These are phyloP conservation scores for Leishmania braziliensis DNA, from an alignment of 208 protist genomes.

Conservation along the genomic window DNA sequence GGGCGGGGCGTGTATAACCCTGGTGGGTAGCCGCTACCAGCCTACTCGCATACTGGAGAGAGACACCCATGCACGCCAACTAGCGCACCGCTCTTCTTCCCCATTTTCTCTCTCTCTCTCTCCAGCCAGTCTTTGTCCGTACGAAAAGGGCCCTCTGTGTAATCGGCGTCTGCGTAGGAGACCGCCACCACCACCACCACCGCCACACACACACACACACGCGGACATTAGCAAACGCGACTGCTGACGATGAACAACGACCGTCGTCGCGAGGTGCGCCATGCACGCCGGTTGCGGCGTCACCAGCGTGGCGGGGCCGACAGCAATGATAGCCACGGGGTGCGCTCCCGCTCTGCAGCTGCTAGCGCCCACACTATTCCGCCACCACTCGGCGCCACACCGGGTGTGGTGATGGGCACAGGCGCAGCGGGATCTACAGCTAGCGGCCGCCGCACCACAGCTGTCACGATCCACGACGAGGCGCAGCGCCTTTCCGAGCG, in stretches of 20 bases:
- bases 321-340: conserved; percentile 1
- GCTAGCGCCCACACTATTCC: neutral
- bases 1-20: too few relatives aligned
- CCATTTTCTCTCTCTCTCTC: neutral
- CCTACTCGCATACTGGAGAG: too few relatives aligned
- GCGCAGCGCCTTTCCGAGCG: conserved; percentile 26
- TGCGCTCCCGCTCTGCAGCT: neutral
- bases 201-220: neutral
- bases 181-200: neutral
- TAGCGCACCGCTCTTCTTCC: too few relatives aligned
- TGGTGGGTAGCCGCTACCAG: too few relatives aligned
- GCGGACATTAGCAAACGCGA: neutral
- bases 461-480: conserved; percentile 15
- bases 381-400: neutral
- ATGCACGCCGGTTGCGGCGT: conserved; percentile 37
- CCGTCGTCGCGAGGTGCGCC: conserved; percentile 36
- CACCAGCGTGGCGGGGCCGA: conserved; percentile 9
- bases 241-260: conserved; percentile 28
- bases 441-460: conserved; percentile 1
- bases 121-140: neutral
- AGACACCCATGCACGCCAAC: too few relatives aligned
- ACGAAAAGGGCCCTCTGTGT: neutral
- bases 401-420: neutral
- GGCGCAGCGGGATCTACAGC: neutral
- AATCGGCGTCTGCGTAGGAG: neutral